Evolutionary conservation across 192 early-diverging fungal genomes (phyloP).

Genomic region (Chytriomyces confervae): DNA sequence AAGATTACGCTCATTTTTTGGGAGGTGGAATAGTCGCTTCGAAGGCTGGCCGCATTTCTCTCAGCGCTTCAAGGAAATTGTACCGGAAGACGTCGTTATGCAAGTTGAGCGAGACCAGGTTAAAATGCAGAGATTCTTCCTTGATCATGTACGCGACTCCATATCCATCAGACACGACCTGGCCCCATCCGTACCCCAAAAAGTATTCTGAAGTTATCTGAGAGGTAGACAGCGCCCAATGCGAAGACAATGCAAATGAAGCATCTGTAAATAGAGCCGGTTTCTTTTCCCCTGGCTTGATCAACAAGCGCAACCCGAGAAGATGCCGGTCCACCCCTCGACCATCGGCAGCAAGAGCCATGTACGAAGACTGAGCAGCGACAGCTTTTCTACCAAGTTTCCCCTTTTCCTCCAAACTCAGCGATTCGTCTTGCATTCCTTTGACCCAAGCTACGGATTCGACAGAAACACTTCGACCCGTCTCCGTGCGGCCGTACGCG

Average conservation of each 20-base stretch:
- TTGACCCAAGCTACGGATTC: slow-evolving; percentile 82
- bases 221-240: slow-evolving; percentile 91
- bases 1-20: too few species aligned
- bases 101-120: slow-evolving; percentile 67
- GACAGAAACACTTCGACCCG: slow-evolving; percentile 77
- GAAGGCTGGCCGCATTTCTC: slow-evolving; percentile 81
- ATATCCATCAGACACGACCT: slow-evolving; percentile 84
- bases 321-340: slow-evolving; percentile 92
- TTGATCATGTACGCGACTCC: slow-evolving; percentile 94
- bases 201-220: slow-evolving; percentile 91
- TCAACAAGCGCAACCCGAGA: slow-evolving; percentile 79
- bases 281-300: slow-evolving; percentile 73
- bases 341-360: slow-evolving; percentile 77
- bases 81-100: slow-evolving; percentile 73
- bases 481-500: slow-evolving; percentile 93
- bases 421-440: slow-evolving; percentile 73
- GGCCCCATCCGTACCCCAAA: slow-evolving; percentile 83
- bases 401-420: slow-evolving; percentile 58
- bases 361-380: slow-evolving; percentile 76
- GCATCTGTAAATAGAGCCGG: slow-evolving; percentile 87
- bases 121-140: slow-evolving; percentile 81
- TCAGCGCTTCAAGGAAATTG: slow-evolving; percentile 82
- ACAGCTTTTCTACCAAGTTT: slow-evolving; percentile 75
- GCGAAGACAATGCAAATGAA: slow-evolving; percentile 73
- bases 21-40: slow-evolving; percentile 57